Evolutionary conservation across 495 filamentous ascomycete species (phyloP), one percentile per base, ranked within the genome.

Genomic region (Penicillium malachiteum): DNA sequence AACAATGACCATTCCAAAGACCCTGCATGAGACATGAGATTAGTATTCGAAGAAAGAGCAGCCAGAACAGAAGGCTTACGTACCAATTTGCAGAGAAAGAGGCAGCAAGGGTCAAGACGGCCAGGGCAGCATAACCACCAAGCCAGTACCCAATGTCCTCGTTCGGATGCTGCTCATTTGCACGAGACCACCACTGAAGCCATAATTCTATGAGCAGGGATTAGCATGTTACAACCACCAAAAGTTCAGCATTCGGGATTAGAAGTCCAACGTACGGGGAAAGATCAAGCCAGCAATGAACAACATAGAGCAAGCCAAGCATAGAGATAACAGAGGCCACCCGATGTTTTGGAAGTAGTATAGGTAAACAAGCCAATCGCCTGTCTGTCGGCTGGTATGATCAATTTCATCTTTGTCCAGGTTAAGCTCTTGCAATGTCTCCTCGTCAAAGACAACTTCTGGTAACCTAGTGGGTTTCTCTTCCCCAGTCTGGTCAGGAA

Each of bases 161-260:
- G 59, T 71, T 67, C 55, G 59, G 66, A 54, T 43, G 52, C 17
- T 51, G 41, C 48, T 55, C 57, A 47, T 62, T 67, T 9, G 54
- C 52, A 18, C 30, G 39, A 47, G 60, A 64, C 71, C 70, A 74
- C 59, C 60, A 67, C 48, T 73, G 57, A 1, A 74, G 60, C 71
- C 72, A 73, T 10, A 72, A 59, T 47, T 66, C 64, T 66, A 26
- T 11, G 14, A 17, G 7, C 1, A 5, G 13, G n/a, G 11, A 30
- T 32, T 41, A 59, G 47, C 45, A 21, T 31, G 3, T 4, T 16
- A 14, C 8, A 39, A 44, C 18, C 12, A 13, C 10, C 4, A 39
- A 34, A 9, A 51, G 21, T 3, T 52, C 14, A 13, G 35, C 34
- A 18, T 30, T 12, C 26, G 33, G 14, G 5, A 48, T 14, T 8